Conservation (phyloP, 2,329 filamentous ascomycete genomes). For the Exophiala lecanii-corni region DNA sequence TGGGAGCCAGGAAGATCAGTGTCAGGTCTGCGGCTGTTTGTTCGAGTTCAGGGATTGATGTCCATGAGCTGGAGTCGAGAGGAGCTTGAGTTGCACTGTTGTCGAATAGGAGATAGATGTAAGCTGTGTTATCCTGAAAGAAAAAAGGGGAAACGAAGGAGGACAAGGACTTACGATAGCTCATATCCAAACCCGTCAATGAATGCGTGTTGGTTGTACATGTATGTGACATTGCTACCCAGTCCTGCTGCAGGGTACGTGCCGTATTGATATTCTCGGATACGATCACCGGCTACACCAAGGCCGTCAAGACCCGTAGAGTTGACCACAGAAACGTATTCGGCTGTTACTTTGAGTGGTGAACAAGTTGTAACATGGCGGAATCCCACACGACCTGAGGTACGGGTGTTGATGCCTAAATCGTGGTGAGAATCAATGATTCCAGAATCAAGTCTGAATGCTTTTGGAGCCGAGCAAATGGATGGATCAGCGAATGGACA, state of each 20-base stretch:
- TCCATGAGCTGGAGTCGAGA: constrained; percentile 12
- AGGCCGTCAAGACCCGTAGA: constrained; percentile 6
- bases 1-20: constrained; percentile 31
- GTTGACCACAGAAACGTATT: constrained; percentile 3
- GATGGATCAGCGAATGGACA: constrained; percentile 20
- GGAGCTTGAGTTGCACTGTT: constrained; percentile 5
- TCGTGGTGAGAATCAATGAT: constrained; percentile 26
- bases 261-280: constrained; percentile 10
- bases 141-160: not conserved
- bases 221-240: constrained; percentile 8
- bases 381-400: constrained; percentile 24
- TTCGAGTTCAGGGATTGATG: constrained; percentile 29
- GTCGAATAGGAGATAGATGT: not conserved
- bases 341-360: constrained; percentile 10
- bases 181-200: constrained; percentile 14
- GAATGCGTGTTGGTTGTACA: constrained; percentile 10
- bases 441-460: constrained; percentile 18
- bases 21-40: constrained; percentile 31
- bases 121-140: not conserved
- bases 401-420: constrained; percentile 29
- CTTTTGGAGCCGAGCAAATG: constrained; percentile 1
- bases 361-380: constrained; percentile 27
- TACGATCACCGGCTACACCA: constrained; percentile 6
- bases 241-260: not conserved
- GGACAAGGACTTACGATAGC: constrained; percentile 6